Base-by-base conservation (phyloP, 495 filamentous ascomycete species). In the Tuber borchii region DNA sequence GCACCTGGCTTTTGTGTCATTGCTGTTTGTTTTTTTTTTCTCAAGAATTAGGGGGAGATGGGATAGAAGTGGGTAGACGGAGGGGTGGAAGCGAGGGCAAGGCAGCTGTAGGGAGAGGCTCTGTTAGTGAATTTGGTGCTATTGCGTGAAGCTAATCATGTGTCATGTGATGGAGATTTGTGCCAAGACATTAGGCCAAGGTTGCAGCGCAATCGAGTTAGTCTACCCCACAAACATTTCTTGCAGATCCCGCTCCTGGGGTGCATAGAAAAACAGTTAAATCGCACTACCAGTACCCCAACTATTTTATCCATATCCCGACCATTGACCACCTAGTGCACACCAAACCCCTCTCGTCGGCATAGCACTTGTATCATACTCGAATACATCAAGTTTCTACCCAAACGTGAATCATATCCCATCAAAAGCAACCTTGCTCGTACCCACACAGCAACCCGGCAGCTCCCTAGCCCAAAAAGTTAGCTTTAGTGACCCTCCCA, bases 1-100 rank as follows among this genome's bases (percentile, higher is more conserved):
- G 96, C 93, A 80, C 90, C 91, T 74, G 90, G 73, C 34, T 75
- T 78, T 73, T 75, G 78, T 26, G 78, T 20, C 78, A 79, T 79
- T 73, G 17, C 45, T 75, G 56, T 34, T 65, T 65, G 10, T 26
- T 34, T 34, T 14, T 65, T 17, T 46, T 12, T 34, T 65, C 5
- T 34, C 56, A 61, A 61, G n/a, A 31, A 31, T 61, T 31, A 8
- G 56, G 34, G 56, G 56, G 26, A 17, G 48, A 10, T 56, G 48
- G 48, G 48, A n/a, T 61, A 12, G 56, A 31, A 31, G 56, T 12
- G 26, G 56, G 31, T 34, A 12, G 56, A 61, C 5, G 10, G 26
- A 65, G 26, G n/a, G 56, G 26, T 34, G 56, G 56, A 34, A 65
- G 56, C 26, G 56, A 34, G 56, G 56, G 12, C 9, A n/a, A 61